Percentiles rank a stretch among this genome's conserved stretches.
Evolutionary conservation across 2,329 filamentous ascomycete species (phyloP).

Genomic region (Colletotrichum sp.): DNA sequence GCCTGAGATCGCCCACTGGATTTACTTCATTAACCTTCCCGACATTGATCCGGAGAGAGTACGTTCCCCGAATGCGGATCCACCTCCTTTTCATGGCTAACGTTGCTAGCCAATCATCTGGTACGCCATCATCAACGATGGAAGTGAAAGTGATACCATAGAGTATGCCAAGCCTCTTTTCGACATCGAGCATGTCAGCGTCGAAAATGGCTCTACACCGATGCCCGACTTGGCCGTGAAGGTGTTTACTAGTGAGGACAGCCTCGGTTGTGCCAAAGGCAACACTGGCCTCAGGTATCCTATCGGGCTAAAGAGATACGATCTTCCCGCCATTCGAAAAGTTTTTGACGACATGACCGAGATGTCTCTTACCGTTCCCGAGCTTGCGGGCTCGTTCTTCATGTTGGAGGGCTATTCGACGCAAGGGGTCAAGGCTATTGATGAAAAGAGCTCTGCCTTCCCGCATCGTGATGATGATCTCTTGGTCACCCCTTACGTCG

Average conservation of each 20-base stretch:
- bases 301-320: slow-evolving; percentile 43
- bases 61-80: slow-evolving; percentile 26
- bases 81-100: neutral
- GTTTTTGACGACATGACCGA: slow-evolving; percentile 35
- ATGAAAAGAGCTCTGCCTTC: slow-evolving; percentile 35
- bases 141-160: slow-evolving; percentile 36
- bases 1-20: slow-evolving; percentile 29
- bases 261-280: slow-evolving; percentile 44
- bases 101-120: slow-evolving; percentile 39
- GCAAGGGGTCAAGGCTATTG: slow-evolving; percentile 33
- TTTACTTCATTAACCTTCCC: slow-evolving; percentile 37
- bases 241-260: slow-evolving; percentile 40
- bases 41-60: slow-evolving; percentile 30
- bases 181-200: slow-evolving; percentile 39
- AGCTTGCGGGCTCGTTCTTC: slow-evolving; percentile 23
- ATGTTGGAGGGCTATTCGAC: slow-evolving; percentile 27
- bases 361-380: slow-evolving; percentile 37
- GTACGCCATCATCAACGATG: slow-evolving; percentile 45
- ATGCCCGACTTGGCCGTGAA: slow-evolving; percentile 47
- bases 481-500: slow-evolving; percentile 34
- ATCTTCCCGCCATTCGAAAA: slow-evolving; percentile 27
- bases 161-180: slow-evolving; percentile 45
- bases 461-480: slow-evolving; percentile 41
- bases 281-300: slow-evolving; percentile 45
- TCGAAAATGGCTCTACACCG: slow-evolving; percentile 31